Evolutionary conservation across 352 stramenopile genomes (phyloP).

Genomic region (Phytophthora pini): DNA sequence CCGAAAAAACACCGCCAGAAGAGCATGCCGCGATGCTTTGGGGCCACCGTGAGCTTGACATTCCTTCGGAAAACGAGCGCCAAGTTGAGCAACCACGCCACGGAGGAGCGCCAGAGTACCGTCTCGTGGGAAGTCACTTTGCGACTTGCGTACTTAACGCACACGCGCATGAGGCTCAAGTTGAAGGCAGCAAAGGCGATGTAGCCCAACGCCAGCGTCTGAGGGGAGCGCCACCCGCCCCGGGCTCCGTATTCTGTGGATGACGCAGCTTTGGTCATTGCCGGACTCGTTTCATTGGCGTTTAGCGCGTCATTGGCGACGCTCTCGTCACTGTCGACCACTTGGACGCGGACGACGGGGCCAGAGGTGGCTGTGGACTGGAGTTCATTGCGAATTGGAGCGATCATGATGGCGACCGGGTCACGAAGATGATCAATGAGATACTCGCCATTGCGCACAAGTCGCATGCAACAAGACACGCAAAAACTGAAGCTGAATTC

Average conservation of each 20-base stretch:
- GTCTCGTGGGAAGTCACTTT: slow-evolving; percentile 57
- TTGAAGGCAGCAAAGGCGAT: slow-evolving; percentile 61
- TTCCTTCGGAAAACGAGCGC: slow-evolving; percentile 31
- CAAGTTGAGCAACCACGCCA: slow-evolving; percentile 60
- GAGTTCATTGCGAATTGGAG: slow-evolving; percentile 16
- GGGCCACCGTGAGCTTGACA: slow-evolving; percentile 29
- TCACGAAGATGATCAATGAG: slow-evolving; percentile 11
- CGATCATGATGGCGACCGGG: slow-evolving; percentile 14
- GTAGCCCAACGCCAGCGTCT: slow-evolving; percentile 38
- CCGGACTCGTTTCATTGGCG: slow-evolving; percentile 15
- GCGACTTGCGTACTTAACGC: slow-evolving; percentile 62
- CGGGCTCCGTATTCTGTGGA: slow-evolving; percentile 12
- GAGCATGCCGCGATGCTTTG: slow-evolving; percentile 34
- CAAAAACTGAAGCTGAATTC: background rate
- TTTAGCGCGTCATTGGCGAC: slow-evolving; percentile 3
- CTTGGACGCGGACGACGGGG: slow-evolving; percentile 23
- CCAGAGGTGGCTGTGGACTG: background rate
- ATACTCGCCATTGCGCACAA: slow-evolving; percentile 4
- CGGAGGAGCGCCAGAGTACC: slow-evolving; percentile 59
- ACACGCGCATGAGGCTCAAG: slow-evolving; percentile 60
- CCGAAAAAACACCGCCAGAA: slow-evolving; percentile 57
- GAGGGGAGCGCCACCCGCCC: slow-evolving; percentile 20
- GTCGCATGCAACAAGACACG: slow-evolving; percentile 12
- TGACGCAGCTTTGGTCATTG: slow-evolving; percentile 9
- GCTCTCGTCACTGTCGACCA: slow-evolving; percentile 3